Percentiles rank a stretch among this genome's conserved stretches.
phyloP scores from a whole-genome alignment of 768 basidiomycete species.

The Dacryopinax primogenitus region DNA sequence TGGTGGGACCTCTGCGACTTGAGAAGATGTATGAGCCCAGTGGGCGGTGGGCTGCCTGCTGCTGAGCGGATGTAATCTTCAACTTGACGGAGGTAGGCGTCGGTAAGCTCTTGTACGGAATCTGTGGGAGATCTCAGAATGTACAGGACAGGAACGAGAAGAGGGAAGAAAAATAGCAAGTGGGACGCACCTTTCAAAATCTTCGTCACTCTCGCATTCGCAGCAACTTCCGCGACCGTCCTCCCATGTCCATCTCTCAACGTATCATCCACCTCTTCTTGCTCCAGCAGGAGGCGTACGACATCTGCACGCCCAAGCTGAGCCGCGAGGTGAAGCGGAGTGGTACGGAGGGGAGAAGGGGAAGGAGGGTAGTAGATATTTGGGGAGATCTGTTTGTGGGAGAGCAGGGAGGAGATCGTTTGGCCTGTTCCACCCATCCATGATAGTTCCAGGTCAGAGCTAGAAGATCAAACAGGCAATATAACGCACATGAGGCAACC shows the following conservation, averaged over 20 bases:
- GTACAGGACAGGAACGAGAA: conserved; percentile 7
- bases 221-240: conserved; percentile 60
- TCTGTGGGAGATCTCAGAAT: background rate
- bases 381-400: conserved; percentile 64
- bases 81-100: conserved; percentile 19
- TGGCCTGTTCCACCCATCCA: conserved; percentile 33
- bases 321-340: conserved; percentile 62
- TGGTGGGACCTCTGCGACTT: conserved; percentile 4
- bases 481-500: background rate
- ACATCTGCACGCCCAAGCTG: conserved; percentile 60
- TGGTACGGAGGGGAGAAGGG: conserved; percentile 40
- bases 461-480: background rate
- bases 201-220: conserved; percentile 48
- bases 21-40: conserved; percentile 10
- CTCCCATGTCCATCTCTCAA: conserved; percentile 51
- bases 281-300: conserved; percentile 62
- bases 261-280: conserved; percentile 70
- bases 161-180: background rate
- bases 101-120: conserved; percentile 14
- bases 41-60: background rate
- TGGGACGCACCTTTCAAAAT: conserved; percentile 46
- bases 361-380: conserved; percentile 62
- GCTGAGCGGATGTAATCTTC: conserved; percentile 15
- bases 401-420: conserved; percentile 54
- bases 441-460: background rate